phyloP scores from a whole-genome alignment of 805 yeast genomes.

The Ogataea pilisensis region DNA sequence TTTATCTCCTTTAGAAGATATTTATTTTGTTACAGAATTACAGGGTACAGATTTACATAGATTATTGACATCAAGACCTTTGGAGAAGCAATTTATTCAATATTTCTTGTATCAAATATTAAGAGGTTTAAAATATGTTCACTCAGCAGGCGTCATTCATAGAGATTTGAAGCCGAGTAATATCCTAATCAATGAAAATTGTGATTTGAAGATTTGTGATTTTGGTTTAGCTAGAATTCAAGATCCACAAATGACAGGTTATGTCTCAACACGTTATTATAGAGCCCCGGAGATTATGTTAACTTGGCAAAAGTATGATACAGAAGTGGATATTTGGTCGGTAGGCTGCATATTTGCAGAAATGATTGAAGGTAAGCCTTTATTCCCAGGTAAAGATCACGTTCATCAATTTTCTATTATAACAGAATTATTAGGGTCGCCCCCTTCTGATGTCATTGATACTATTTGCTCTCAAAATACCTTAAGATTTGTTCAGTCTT shows the following conservation, averaged over 20 bases:
- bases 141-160: slow-evolving; percentile 92
- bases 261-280: slow-evolving; percentile 92
- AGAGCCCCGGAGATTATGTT: slow-evolving; percentile 98
- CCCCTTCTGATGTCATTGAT: slow-evolving; percentile 93
- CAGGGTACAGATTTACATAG: slow-evolving; percentile 97
- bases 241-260: slow-evolving; percentile 99
- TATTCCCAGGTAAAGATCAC: slow-evolving; percentile 97
- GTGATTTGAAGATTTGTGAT: slow-evolving; percentile 92
- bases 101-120: slow-evolving; percentile 93
- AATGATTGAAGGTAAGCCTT: slow-evolving; percentile 95
- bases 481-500: slow-evolving; percentile 84
- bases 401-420: slow-evolving; percentile 97
- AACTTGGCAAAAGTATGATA: slow-evolving; percentile 97
- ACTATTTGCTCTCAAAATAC: slow-evolving; percentile 96
- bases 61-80: slow-evolving; percentile 84
- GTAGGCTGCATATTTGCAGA: slow-evolving; percentile 97
- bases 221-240: slow-evolving; percentile 95
- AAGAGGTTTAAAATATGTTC: slow-evolving; percentile 91
- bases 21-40: slow-evolving; percentile 91
- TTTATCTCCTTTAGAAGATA: slow-evolving; percentile 91
- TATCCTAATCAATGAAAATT: slow-evolving; percentile 84
- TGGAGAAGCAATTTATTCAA: slow-evolving; percentile 94
- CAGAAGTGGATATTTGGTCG: slow-evolving; percentile 97
- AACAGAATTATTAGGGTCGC: slow-evolving; percentile 89
- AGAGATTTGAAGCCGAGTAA: slow-evolving; percentile 93